Evolutionary conservation across 1,284 basidiomycete species (phyloP), one percentile per base, ranked within the genome.

Genomic region (Fomitopsis betulina): DNA sequence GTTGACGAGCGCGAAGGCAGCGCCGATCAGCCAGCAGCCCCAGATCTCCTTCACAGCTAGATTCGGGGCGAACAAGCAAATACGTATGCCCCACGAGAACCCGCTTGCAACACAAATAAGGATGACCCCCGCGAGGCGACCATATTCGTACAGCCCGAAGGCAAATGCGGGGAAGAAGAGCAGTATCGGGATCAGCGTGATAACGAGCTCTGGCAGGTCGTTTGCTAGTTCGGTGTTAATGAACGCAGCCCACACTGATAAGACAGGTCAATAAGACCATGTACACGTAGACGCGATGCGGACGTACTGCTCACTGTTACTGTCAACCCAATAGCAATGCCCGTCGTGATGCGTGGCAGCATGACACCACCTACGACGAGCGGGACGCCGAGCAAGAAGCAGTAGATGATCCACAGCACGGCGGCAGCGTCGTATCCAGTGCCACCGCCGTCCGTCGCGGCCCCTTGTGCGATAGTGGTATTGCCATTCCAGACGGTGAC

Each of bases 371-470:
- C 79, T 4, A 82, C 58, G 15, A 82, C 72, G 64, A 88, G 73
- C 1, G 84, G 84, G 9, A 73, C 50, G 12, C 86, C 86, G 43
- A 85, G 61, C 9, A 73, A 60, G 56, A 84, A 74, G 27, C 74
- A 76, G 61, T 81, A 84, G 12, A 66, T 71, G 9, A 86, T 76
- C 86, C 86, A 88, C 17, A 86, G 64, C 19, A 84, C 58, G 1
- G 84, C 82, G 25, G 81, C 68, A 1, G 72, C 60, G 53, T 78
- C 73, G 62, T 81, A 81, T 32, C 73, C 79, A 2, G 66, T 63
- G 8, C 86, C 86, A 47, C 79, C 74, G 7, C 85, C 86, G 65
- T 88, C 86, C 2, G 82, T 76, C 2, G 81, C 85, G 6, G 73
- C 56, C 0, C 79, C 81, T 68, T 88, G 86, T 2, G 77, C 68